Evolutionary conservation across 306 rosid species (phyloP).

Genomic region (Oxytropis ochrocephala): DNA sequence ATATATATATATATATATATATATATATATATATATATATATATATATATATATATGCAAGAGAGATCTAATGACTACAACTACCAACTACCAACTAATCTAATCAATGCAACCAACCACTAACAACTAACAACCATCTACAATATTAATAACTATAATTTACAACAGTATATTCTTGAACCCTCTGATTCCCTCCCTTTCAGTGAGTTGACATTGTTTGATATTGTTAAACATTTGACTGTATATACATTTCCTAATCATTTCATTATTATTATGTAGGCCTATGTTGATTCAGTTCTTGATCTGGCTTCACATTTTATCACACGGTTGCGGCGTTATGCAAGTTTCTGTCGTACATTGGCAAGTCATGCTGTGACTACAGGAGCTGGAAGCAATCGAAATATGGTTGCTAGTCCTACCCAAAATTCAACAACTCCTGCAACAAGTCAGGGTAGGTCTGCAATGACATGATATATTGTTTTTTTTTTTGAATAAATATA

Average conservation of each 20-base stretch:
- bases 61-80: too few relatives aligned
- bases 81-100: too few relatives aligned
- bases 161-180: slow-evolving; percentile 1
- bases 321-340: slow-evolving; percentile 90
- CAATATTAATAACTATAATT: too few relatives aligned
- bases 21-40: too few relatives aligned
- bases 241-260: slow-evolving; percentile 5
- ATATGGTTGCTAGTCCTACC: slow-evolving; percentile 76
- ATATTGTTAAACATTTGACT: slow-evolving; percentile 2
- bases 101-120: too few relatives aligned
- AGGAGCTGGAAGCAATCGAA: slow-evolving; percentile 79
- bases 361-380: slow-evolving; percentile 92
- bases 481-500: not conserved
- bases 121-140: too few relatives aligned
- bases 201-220: not conserved
- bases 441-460: slow-evolving; percentile 66
- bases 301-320: slow-evolving; percentile 98
- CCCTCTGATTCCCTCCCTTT: not conserved
- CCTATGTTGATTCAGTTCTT: slow-evolving; percentile 94
- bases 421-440: slow-evolving; percentile 76
- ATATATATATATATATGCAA: too few relatives aligned
- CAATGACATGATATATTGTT: not conserved
- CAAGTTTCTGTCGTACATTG: slow-evolving; percentile 89
- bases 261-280: slow-evolving; percentile 45
- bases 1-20: too few relatives aligned